A percentile compares a stretch with the other conserved stretches of the same genome.
Evolutionary conservation across 129 eudicot species (phyloP).

Genomic region (Artemisia annua): DNA sequence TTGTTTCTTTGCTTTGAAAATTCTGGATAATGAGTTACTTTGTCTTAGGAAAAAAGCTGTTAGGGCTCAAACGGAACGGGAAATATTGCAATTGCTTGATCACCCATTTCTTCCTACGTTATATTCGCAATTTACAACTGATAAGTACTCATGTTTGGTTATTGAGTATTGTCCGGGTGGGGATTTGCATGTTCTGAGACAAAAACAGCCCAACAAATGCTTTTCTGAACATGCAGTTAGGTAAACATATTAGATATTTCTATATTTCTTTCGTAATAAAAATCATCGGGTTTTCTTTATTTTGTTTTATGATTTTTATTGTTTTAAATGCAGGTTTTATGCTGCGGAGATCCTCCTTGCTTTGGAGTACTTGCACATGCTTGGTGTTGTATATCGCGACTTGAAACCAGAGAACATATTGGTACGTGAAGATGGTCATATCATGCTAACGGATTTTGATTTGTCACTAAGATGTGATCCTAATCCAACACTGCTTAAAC

Average conservation of each 20-base stretch:
- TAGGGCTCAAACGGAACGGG: conserved; percentile 85
- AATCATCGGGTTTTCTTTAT: conserved; percentile 6
- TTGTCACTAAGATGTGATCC: conserved; percentile 75
- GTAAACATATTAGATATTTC: conserved; percentile 35
- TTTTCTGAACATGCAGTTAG: conserved; percentile 84
- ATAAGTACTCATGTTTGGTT: conserved; percentile 76
- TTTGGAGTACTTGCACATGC: conserved; percentile 95
- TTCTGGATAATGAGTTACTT: conserved; percentile 74
- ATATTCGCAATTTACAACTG: conserved; percentile 67
- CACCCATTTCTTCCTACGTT: conserved; percentile 98
- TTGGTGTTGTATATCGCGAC: conserved; percentile 90
- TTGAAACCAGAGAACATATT: conserved; percentile 83
- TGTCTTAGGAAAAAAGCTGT: conserved; percentile 52
- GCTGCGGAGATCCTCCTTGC: conserved; percentile 95
- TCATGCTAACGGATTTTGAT: conserved; percentile 92
- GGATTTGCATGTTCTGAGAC: conserved; percentile 85
- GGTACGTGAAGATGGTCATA: conserved; percentile 96
- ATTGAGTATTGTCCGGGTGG: conserved; percentile 96
- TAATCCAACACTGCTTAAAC: conserved; percentile 57
- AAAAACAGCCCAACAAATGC: conserved; percentile 60
- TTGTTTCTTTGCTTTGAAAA: conserved; percentile 77
- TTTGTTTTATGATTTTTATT: neutral
- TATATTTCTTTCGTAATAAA: neutral
- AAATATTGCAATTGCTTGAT: conserved; percentile 77
- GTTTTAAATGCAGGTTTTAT: conserved; percentile 62